These are phyloP conservation scores for Fonsecaea multimorphosa DNA, from an alignment of 2,329 filamentous ascomycete species.

Conservation along the genomic window DNA sequence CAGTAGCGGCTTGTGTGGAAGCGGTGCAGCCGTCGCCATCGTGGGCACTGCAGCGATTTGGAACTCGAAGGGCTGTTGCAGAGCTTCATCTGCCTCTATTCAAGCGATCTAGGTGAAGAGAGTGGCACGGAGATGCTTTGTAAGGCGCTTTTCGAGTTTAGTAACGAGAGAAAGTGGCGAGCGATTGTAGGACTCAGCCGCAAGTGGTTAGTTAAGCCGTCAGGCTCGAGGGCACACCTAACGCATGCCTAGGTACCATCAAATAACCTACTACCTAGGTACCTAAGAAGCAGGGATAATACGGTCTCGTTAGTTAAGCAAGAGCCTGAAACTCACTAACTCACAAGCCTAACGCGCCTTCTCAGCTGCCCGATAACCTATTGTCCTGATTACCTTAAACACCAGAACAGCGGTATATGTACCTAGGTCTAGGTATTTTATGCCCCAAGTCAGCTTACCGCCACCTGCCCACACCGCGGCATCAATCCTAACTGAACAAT, in stretches of 20 bases:
- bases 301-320: neutral
- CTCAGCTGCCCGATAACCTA: no score
- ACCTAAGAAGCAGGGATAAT: neutral
- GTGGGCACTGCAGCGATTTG: neutral
- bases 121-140: neutral
- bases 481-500: neutral
- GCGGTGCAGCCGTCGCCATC: conserved; percentile 1
- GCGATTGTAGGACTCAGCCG: neutral
- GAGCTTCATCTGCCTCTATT: neutral
- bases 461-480: no score
- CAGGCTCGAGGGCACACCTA: no score
- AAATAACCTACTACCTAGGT: no score
- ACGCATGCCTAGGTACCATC: no score
- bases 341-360: no score
- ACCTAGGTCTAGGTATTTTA: no score
- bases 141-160: neutral
- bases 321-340: neutral
- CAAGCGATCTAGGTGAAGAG: neutral
- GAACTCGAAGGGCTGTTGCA: neutral
- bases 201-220: neutral
- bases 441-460: no score
- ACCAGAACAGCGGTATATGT: neutral
- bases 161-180: neutral
- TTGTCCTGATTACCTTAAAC: neutral
- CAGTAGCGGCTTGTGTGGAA: conserved; percentile 17